Conservation (phyloP, 257 asterid genomes). For the Solanum peruvianum region DNA sequence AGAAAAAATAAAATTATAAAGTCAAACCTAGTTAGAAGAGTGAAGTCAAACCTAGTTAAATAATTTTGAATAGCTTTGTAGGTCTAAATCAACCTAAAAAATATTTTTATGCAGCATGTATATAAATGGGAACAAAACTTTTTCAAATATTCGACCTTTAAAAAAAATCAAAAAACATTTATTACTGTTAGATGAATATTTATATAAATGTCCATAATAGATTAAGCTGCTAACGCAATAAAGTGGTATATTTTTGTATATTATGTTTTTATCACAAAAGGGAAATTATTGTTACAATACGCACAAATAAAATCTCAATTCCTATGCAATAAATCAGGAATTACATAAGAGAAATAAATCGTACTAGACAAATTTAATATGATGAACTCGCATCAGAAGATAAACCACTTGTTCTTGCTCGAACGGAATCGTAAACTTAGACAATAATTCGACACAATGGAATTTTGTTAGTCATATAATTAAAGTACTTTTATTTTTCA, state of each 20-base stretch:
- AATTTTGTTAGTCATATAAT: background rate
- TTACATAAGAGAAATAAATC: too few relatives aligned
- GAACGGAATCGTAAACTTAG: too few relatives aligned
- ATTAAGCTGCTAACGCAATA: background rate
- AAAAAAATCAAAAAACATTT: background rate
- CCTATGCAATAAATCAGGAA: too few relatives aligned
- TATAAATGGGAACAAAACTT: background rate
- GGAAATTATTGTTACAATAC: rapidly evolving
- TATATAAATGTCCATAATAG: background rate
- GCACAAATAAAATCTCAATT: too few relatives aligned
- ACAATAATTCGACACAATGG: background rate
- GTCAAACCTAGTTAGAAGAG: background rate
- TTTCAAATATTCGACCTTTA: background rate
- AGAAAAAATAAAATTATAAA: background rate
- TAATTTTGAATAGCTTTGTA: background rate
- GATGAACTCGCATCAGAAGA: too few relatives aligned
- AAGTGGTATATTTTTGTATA: background rate
- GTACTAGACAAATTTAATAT: too few relatives aligned
- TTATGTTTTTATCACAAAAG: too few relatives aligned
- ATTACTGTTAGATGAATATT: background rate
- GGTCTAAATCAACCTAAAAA: background rate
- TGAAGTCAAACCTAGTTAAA: too few relatives aligned
- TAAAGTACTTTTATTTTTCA: background rate
- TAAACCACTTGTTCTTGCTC: too few relatives aligned
- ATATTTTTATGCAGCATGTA: background rate